A percentile compares a stretch with the other conserved stretches of the same genome.
Conservation (phyloP, 2,329 filamentous ascomycete species). For the Fusarium paranaense region DNA sequence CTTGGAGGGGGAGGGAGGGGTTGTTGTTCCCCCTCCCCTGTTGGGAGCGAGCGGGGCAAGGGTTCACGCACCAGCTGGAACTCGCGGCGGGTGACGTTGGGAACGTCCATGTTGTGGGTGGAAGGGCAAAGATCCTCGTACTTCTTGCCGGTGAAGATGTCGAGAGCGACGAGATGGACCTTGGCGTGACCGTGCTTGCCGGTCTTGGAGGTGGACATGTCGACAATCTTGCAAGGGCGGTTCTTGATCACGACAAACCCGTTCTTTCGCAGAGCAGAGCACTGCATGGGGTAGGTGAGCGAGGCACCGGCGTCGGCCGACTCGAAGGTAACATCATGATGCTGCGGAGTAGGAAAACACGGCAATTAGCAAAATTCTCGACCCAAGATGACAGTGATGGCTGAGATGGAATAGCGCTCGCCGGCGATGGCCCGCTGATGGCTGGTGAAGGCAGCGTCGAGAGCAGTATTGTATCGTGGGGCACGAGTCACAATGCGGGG, state of each 20-base stretch:
- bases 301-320: constrained; percentile 97
- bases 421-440: constrained; percentile 13
- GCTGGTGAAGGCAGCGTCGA: constrained; percentile 28
- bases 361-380: constrained; percentile 38
- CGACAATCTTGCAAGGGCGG: constrained; percentile 99
- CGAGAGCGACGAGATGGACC: constrained; percentile 96
- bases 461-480: constrained; percentile 47
- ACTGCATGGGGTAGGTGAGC: constrained; percentile 96
- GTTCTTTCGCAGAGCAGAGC: constrained; percentile 99
- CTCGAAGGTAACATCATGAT: constrained; percentile 84
- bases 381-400: not conserved
- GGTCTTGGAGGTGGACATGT: constrained; percentile 99
- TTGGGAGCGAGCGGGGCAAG: constrained; percentile 37
- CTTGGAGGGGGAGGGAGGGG: constrained; percentile 31
- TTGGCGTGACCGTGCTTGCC: constrained; percentile 99
- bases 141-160: constrained; percentile 99
- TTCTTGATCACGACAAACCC: constrained; percentile 98
- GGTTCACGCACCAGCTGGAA: constrained; percentile 86
- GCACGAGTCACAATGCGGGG: constrained; percentile 60
- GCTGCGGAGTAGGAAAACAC: constrained; percentile 23
- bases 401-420: not conserved
- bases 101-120: constrained; percentile 98
- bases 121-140: constrained; percentile 98
- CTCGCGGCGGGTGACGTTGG: constrained; percentile 90
- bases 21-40: constrained; percentile 22